Conservation (phyloP, 257 asterid species). For the Catharanthus roseus region DNA sequence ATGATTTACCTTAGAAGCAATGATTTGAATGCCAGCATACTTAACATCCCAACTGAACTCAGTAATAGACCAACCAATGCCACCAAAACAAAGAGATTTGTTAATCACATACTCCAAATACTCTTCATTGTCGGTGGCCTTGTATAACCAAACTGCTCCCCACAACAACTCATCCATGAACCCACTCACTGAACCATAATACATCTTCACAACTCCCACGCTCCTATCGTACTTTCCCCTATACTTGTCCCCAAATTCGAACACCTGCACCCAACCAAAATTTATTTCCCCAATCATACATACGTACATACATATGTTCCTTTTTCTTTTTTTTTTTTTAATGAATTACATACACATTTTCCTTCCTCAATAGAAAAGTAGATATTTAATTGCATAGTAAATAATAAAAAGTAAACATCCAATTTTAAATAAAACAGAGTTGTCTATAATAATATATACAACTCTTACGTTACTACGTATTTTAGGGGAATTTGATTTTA, state of each 20-base stretch:
- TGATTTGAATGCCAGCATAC: constrained; percentile 65
- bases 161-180: constrained; percentile 77
- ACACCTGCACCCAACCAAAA: constrained; percentile 44
- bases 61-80: constrained; percentile 63
- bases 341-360: too few relatives aligned
- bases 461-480: too few relatives aligned
- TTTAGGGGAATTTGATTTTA: too few relatives aligned
- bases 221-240: constrained; percentile 68
- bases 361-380: too few relatives aligned
- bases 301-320: too few relatives aligned
- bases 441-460: too few relatives aligned
- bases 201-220: constrained; percentile 63
- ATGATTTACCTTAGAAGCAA: constrained; percentile 57
- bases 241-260: constrained; percentile 76
- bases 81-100: constrained; percentile 54
- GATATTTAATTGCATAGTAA: too few relatives aligned
- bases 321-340: too few relatives aligned
- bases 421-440: background rate
- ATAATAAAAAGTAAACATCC: too few relatives aligned
- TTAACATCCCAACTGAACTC: constrained; percentile 96
- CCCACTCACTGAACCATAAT: constrained; percentile 77
- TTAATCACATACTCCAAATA: constrained; percentile 47
- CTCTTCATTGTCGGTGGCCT: constrained; percentile 52
- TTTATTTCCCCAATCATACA: too few relatives aligned
- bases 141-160: constrained; percentile 86